phyloP scores from a whole-genome alignment of 495 filamentous ascomycete genomes.

The Penicillium bovifimosum region DNA sequence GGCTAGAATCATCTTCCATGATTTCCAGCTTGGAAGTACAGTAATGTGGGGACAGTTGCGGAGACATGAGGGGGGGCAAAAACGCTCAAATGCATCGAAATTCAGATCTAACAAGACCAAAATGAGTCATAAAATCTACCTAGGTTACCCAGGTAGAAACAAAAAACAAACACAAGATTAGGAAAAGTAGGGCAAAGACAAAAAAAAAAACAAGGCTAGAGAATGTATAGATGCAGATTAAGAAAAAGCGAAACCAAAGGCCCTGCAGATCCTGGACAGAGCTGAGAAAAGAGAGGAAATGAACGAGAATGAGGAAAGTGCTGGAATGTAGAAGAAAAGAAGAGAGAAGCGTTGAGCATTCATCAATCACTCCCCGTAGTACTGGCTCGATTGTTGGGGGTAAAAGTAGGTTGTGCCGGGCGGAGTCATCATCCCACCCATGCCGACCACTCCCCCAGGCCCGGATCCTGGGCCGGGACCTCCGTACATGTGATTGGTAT shows the following conservation, averaged over 20 bases:
- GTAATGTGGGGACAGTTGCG: slow-evolving; percentile 11
- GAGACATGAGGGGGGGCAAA: slow-evolving; percentile 21
- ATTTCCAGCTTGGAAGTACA: background rate
- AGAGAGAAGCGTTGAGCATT: slow-evolving; percentile 1
- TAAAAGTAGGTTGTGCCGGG: slow-evolving; percentile 73
- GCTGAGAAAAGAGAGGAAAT: slow-evolving; percentile 2
- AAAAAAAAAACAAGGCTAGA: background rate
- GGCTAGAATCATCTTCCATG: slow-evolving; percentile 16
- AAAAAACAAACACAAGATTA: background rate
- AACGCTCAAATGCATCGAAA: slow-evolving; percentile 42
- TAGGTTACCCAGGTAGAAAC: background rate
- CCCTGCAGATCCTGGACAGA: background rate
- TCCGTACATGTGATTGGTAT: slow-evolving; percentile 61
- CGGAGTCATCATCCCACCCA: slow-evolving; percentile 75
- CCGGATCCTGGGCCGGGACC: slow-evolving; percentile 48
- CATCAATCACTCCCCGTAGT: slow-evolving; percentile 62
- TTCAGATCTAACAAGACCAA: slow-evolving; percentile 22
- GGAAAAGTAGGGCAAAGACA: background rate
- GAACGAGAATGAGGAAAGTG: background rate
- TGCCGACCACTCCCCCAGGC: slow-evolving; percentile 56
- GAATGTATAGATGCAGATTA: slow-evolving; percentile 8
- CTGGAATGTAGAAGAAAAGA: slow-evolving; percentile 6
- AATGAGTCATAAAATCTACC: slow-evolving; percentile 5
- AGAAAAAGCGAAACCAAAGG: slow-evolving; percentile 7
- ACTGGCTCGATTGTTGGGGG: slow-evolving; percentile 47